phyloP scores from a whole-genome alignment of 805 yeast species.

The Isabelozyma gotoi region DNA sequence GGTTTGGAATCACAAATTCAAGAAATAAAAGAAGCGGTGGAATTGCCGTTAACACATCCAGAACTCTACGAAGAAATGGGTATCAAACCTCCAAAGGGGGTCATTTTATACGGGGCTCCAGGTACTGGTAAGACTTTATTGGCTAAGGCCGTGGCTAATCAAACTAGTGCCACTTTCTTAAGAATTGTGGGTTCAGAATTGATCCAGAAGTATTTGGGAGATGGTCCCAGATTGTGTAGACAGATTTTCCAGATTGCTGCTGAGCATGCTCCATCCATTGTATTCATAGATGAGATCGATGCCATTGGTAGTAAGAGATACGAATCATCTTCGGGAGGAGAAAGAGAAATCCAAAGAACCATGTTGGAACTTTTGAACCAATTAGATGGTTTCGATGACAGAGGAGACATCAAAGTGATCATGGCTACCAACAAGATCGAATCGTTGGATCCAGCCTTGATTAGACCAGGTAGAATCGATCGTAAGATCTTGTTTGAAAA shows the following conservation, averaged over 20 bases:
- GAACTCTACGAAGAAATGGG: constrained; percentile 98
- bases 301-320: constrained; percentile 99
- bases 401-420: constrained; percentile 95
- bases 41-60: constrained; percentile 93
- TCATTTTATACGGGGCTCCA: constrained; percentile 94
- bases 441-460: constrained; percentile 90
- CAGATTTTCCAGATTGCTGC: constrained; percentile 96
- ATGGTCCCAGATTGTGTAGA: constrained; percentile 92
- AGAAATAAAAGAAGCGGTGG: constrained; percentile 97
- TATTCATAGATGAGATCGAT: constrained; percentile 96
- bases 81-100: constrained; percentile 97
- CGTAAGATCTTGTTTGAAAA: constrained; percentile 94
- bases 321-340: constrained; percentile 96
- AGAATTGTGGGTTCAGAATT: constrained; percentile 97
- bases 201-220: constrained; percentile 95
- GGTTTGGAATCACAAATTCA: constrained; percentile 95
- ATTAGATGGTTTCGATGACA: constrained; percentile 94
- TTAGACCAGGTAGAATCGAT: constrained; percentile 97
- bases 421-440: constrained; percentile 98
- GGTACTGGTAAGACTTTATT: constrained; percentile 96
- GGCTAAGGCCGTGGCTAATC: constrained; percentile 98
- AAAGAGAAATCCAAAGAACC: constrained; percentile 95
- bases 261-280: constrained; percentile 97
- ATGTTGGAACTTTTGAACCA: constrained; percentile 95
- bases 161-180: constrained; percentile 92